Percentiles rank a stretch among this genome's conserved stretches.
phyloP scores from a whole-genome alignment of 805 yeast genomes.

The Suhomyces sp. region DNA sequence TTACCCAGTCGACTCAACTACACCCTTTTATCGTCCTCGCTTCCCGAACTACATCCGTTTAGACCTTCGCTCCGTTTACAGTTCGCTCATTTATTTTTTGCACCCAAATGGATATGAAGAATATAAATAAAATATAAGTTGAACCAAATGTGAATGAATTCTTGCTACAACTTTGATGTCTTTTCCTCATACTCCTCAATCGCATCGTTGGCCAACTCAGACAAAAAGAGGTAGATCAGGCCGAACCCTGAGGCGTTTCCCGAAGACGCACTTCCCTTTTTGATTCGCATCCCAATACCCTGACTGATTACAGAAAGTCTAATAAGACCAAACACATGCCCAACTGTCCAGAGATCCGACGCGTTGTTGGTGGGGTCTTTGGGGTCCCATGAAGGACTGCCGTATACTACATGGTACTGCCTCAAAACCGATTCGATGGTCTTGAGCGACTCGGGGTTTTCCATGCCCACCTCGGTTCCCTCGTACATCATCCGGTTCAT shows the following conservation, averaged over 20 bases:
- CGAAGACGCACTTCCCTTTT: constrained; percentile 48
- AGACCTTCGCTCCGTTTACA: too few species aligned
- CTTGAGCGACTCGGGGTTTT: constrained; percentile 22
- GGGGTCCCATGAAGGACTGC: constrained; percentile 26
- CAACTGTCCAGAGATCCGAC: constrained; percentile 46
- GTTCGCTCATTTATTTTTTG: too few species aligned
- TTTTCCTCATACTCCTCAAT: constrained; percentile 7
- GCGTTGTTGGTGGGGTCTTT: constrained; percentile 42
- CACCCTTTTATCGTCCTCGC: too few species aligned
- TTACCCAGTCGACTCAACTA: too few species aligned
- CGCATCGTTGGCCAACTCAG: constrained; percentile 26
- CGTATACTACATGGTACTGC: constrained; percentile 22
- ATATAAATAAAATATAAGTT: too few species aligned
- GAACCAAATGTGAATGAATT: too few species aligned
- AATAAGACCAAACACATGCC: constrained; percentile 53
- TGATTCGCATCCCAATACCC: constrained; percentile 57
- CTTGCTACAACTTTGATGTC: not conserved
- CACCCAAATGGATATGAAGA: too few species aligned
- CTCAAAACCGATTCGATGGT: constrained; percentile 23
- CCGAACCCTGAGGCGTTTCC: constrained; percentile 46
- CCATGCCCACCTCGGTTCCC: constrained; percentile 30
- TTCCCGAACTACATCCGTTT: too few species aligned
- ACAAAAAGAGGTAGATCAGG: constrained; percentile 28
- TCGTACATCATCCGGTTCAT: constrained; percentile 30
- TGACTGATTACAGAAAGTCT: constrained; percentile 57